Percentiles rank a stretch among this genome's conserved stretches.
These are phyloP conservation scores for Trichoderma sp. DNA, from an alignment of 2,329 filamentous ascomycete genomes.

Conservation along the genomic window DNA sequence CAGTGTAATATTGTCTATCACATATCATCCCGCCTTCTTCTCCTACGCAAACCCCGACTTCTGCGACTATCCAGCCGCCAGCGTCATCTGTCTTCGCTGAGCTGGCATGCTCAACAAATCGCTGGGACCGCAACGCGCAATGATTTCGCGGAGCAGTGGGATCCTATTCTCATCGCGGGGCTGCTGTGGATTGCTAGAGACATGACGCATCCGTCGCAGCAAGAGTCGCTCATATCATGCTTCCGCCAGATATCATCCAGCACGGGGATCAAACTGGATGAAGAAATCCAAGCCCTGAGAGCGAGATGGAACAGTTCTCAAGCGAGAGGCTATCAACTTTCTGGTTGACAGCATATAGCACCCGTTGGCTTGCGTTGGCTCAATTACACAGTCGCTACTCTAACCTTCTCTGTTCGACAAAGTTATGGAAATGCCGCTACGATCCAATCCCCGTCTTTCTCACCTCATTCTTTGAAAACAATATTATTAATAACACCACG, in stretches of 20 bases:
- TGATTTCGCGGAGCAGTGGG: conserved; percentile 33
- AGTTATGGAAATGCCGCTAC: neutral
- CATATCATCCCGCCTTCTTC: conserved; percentile 24
- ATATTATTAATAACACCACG: neutral
- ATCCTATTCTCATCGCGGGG: conserved; percentile 30
- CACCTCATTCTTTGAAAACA: too few relatives aligned
- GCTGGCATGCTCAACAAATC: conserved; percentile 32
- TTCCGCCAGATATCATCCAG: conserved; percentile 19
- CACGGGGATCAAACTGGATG: conserved; percentile 23
- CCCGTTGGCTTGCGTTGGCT: neutral
- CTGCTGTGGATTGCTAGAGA: conserved; percentile 28
- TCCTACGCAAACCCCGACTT: conserved; percentile 25
- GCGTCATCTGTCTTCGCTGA: conserved; percentile 20
- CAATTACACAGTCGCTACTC: neutral
- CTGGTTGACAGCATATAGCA: neutral
- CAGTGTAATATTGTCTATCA: conserved; percentile 25
- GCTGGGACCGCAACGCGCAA: conserved; percentile 31
- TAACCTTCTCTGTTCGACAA: neutral
- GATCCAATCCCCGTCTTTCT: neutral
- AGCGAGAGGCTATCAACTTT: neutral
- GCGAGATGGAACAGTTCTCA: conserved; percentile 13
- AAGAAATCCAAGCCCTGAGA: conserved; percentile 18
- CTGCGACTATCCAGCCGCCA: conserved; percentile 19
- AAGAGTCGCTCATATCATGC: conserved; percentile 24
- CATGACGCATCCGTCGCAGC: conserved; percentile 30